These are phyloP conservation scores for Apiospora koreana DNA, from an alignment of 2,329 filamentous ascomycete species.

Conservation along the genomic window DNA sequence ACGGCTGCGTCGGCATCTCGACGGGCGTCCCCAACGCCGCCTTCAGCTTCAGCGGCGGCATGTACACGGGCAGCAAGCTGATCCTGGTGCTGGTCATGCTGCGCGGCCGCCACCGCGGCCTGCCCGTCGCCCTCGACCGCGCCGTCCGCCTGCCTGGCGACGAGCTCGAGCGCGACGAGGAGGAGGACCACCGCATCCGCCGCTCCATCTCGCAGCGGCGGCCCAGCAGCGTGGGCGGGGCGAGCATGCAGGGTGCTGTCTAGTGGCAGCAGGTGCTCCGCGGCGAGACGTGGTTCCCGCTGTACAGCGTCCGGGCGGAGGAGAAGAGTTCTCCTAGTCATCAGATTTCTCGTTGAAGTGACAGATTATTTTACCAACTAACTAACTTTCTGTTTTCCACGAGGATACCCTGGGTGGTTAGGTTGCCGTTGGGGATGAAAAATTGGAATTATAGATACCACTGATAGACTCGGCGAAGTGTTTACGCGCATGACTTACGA, in stretches of 20 bases:
- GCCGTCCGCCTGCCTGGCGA: constrained; percentile 48
- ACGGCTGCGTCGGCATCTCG: constrained; percentile 63
- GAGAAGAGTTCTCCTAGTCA: background rate
- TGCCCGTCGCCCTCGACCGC: constrained; percentile 57
- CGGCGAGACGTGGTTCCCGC: background rate
- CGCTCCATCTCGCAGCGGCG: constrained; percentile 36
- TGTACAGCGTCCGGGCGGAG: background rate
- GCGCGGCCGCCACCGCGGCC: constrained; percentile 55
- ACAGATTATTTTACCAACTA: no score
- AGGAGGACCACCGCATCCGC: constrained; percentile 42
- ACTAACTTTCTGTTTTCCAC: no score
- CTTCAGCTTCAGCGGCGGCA: constrained; percentile 57
- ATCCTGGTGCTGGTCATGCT: constrained; percentile 60
- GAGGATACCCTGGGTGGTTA: no score
- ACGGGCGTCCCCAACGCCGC: constrained; percentile 54
- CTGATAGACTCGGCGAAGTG: background rate
- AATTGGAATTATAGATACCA: background rate
- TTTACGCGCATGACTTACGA: background rate
- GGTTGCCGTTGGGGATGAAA: background rate
- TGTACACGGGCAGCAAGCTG: constrained; percentile 57
- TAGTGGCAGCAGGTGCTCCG: background rate
- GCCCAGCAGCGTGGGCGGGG: background rate
- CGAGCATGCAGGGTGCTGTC: background rate
- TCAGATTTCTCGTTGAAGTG: no score
- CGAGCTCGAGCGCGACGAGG: constrained; percentile 39